These are phyloP conservation scores for Ophiostoma ips DNA, from an alignment of 2,329 filamentous ascomycete species.

Conservation along the genomic window DNA sequence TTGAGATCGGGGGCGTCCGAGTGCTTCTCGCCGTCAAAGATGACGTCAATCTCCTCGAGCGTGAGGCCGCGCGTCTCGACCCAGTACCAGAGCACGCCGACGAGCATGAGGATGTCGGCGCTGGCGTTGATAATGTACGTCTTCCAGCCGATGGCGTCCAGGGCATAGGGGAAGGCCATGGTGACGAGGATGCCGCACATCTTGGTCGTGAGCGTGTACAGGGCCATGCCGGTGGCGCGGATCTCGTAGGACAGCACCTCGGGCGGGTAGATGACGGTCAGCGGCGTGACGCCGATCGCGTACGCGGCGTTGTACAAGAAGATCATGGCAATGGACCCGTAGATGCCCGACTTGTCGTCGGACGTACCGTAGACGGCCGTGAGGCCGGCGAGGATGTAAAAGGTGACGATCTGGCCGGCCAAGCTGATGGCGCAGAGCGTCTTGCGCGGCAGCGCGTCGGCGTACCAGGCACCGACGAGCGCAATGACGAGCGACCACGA, in stretches of 20 bases:
- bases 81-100: constrained; percentile 17
- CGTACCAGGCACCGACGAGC: not conserved
- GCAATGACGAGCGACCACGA: constrained; percentile 3
- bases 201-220: not conserved
- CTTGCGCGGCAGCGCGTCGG: not conserved
- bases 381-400: constrained; percentile 3
- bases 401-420: constrained; percentile 1
- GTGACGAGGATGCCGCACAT: not conserved
- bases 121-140: constrained; percentile 15
- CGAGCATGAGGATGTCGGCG: constrained; percentile 8
- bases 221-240: not conserved
- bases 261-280: constrained; percentile 13
- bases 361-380: constrained; percentile 3
- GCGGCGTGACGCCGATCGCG: constrained; percentile 23
- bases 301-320: constrained; percentile 18
- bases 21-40: constrained; percentile 23
- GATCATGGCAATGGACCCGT: constrained; percentile 2
- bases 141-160: constrained; percentile 14
- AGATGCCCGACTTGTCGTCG: not conserved
- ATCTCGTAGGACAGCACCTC: constrained; percentile 7
- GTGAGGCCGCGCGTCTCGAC: constrained; percentile 11
- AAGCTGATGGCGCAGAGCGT: constrained; percentile 6
- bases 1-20: not conserved
- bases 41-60: constrained; percentile 32
- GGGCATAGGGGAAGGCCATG: constrained; percentile 6